Evolutionary conservation across 164 flowering plant species (phyloP).

Genomic region (Umbellularia californica): DNA sequence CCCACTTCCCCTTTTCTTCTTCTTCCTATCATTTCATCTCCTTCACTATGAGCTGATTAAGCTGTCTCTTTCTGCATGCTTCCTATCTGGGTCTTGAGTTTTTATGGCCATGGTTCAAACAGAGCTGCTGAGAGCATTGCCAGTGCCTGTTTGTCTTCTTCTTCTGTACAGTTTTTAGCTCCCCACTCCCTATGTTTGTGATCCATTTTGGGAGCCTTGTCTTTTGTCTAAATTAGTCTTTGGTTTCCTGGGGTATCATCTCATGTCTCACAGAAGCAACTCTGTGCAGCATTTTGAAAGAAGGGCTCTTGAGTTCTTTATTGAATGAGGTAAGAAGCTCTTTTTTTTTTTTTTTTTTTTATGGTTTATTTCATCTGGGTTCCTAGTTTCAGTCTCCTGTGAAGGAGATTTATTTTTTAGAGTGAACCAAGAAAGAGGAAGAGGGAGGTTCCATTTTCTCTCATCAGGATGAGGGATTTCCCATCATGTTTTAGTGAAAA

Average conservation of each 20-base stretch:
- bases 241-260: constrained; percentile 3
- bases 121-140: constrained; percentile 6
- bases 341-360: no score
- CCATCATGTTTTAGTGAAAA: constrained; percentile 47
- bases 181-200: constrained; percentile 14
- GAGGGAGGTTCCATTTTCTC: background rate
- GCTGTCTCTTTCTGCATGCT: background rate
- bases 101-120: constrained; percentile 9
- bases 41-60: background rate
- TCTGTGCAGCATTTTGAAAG: background rate
- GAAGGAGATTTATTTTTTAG: background rate
- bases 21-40: background rate
- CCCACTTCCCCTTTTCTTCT: background rate
- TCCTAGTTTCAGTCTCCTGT: background rate
- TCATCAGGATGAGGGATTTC: constrained; percentile 34
- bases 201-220: constrained; percentile 11
- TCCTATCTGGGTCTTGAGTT: constrained; percentile 5
- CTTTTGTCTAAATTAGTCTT: constrained; percentile 5
- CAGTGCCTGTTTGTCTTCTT: constrained; percentile 10
- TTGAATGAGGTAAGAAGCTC: no score
- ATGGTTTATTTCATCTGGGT: background rate
- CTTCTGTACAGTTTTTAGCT: background rate
- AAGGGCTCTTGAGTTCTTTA: no score
- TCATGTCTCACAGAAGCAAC: constrained; percentile 3
- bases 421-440: background rate